phyloP scores from a whole-genome alignment of 495 filamentous ascomycete species.

The Lasiosphaeria ovina region DNA sequence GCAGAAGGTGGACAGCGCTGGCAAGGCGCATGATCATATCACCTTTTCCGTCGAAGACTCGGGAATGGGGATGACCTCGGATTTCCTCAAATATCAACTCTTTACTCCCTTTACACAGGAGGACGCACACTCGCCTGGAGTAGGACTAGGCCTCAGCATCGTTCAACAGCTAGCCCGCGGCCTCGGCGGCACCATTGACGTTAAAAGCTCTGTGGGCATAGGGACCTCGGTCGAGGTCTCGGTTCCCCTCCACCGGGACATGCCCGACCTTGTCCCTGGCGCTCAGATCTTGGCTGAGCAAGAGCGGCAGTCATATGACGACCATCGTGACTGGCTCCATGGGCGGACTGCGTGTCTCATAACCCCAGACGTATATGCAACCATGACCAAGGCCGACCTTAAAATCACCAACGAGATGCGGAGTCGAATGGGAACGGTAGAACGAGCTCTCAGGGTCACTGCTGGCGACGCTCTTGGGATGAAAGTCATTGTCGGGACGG shows the following conservation, averaged over 20 bases:
- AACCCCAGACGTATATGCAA: slow-evolving; percentile 24
- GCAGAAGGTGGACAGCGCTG: slow-evolving; percentile 10
- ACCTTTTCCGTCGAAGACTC: slow-evolving; percentile 56
- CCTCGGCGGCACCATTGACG: slow-evolving; percentile 58
- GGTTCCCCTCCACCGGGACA: slow-evolving; percentile 43
- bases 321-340: slow-evolving; percentile 2
- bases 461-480: slow-evolving; percentile 19
- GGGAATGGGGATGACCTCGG: slow-evolving; percentile 65
- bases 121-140: slow-evolving; percentile 60
- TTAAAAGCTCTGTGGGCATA: slow-evolving; percentile 34
- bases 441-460: slow-evolving; percentile 17
- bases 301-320: slow-evolving; percentile 7
- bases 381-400: background rate
- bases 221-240: slow-evolving; percentile 40
- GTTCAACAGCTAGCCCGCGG: slow-evolving; percentile 63
- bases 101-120: slow-evolving; percentile 75
- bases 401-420: slow-evolving; percentile 7
- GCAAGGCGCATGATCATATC: slow-evolving; percentile 8
- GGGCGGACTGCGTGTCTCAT: slow-evolving; percentile 29
- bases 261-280: slow-evolving; percentile 2
- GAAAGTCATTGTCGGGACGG: slow-evolving; percentile 12
- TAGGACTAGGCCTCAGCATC: slow-evolving; percentile 68
- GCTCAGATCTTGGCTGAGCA: slow-evolving; percentile 19
- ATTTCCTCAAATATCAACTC: slow-evolving; percentile 64
- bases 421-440: slow-evolving; percentile 11